Evolutionary conservation across 2,329 filamentous ascomycete genomes (phyloP), one percentile per base, ranked within the genome.

Genomic region (Onygena corvina): DNA sequence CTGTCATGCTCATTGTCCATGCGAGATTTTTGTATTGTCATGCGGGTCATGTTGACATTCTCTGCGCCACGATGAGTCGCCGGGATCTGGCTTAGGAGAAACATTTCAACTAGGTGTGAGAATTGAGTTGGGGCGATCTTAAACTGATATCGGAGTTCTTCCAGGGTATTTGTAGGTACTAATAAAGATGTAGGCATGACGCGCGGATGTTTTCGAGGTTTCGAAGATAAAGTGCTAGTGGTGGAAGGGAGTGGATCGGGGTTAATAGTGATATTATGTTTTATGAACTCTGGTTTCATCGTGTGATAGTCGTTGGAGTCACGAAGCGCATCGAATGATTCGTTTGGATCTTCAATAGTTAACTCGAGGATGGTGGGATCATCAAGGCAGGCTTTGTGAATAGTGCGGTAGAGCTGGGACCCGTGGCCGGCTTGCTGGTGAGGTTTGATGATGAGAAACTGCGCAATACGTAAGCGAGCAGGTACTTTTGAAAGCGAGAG

Each of bases 301-400:
- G 75, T 70, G 20, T 71, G 68, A 52, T 79, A 75, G 60, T 83
- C 79, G 58, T 75, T 74, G 52, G 73, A 74, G 60, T 83, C 79
- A 50, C 79, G 76, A 56, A 83, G 74, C 46, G 76, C 76, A 57
- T 83, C 79, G 55, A 83, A 83, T 21, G 72, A 73, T 61, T 82
- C 79, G 57, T 79, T 96, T 0, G 92, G 93, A 53, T 96, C 90
- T 67, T 98, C 92, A 4, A 98, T 82, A 0, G 89, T 93, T 59
- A 98, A 77, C 62, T 96, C 90, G 49, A 80, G 74, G 5, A 88
- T 83, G 52, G 82, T 80, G 0, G 76, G 65, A 50, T 84, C 77
- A 29, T 77, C 72, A 51, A 84, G 74, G 55, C 86, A 84, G 56
- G 80, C 69, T 5, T 76, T 68, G 60, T 87, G 90, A 56, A 96